phyloP scores from a whole-genome alignment of 371 early-diverging fungal genomes.

The Blastocladiella emersonii region DNA sequence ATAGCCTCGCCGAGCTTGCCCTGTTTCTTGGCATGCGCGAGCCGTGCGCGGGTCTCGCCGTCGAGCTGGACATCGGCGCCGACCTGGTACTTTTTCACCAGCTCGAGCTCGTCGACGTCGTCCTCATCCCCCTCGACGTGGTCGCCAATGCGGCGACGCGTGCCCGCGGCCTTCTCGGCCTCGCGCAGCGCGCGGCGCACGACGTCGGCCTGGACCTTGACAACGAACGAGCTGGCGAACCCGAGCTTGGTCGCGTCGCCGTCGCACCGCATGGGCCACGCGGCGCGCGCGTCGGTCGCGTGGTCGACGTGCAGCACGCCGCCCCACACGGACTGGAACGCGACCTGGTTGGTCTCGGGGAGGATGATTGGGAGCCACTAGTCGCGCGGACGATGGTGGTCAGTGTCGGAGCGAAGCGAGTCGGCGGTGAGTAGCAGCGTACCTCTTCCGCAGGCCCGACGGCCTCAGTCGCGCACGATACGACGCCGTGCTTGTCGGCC shows the following conservation, averaged over 20 bases:
- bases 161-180: slow-evolving; percentile 9
- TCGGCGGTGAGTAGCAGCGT: background rate
- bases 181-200: slow-evolving; percentile 8
- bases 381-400: background rate
- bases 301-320: background rate
- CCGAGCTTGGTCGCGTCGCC: background rate
- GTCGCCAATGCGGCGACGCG: slow-evolving; percentile 4
- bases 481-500: slow-evolving; percentile 5
- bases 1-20: slow-evolving; percentile 11
- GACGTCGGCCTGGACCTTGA: slow-evolving; percentile 7
- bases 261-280: slow-evolving; percentile 1
- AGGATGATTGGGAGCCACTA: background rate
- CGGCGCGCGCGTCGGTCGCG: background rate
- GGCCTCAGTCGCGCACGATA: slow-evolving; percentile 5
- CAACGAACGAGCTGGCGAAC: background rate
- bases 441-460: slow-evolving; percentile 6
- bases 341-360: background rate
- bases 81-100: slow-evolving; percentile 6
- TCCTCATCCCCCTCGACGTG: background rate
- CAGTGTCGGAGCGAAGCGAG: background rate
- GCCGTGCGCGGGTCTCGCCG: background rate
- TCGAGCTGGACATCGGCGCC: background rate
- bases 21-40: background rate
- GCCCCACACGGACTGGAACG: slow-evolving; percentile 2
- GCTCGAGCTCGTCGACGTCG: slow-evolving; percentile 5